A percentile compares a stretch with the other conserved stretches of the same genome.
Conservation (phyloP, 2,329 filamentous ascomycete species). For the Aspergillus sclerotialis region DNA sequence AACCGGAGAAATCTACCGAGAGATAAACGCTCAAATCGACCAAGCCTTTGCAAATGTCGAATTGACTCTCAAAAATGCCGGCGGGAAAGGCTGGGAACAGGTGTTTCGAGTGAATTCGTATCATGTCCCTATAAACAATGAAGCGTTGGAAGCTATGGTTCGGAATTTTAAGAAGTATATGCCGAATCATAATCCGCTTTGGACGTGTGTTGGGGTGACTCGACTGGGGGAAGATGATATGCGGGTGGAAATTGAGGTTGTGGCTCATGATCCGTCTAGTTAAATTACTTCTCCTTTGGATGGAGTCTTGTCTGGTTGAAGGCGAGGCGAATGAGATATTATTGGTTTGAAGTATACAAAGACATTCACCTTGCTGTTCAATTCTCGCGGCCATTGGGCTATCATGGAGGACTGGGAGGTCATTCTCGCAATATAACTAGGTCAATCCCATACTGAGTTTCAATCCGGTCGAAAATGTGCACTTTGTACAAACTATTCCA, state of each 20-base stretch:
- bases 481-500: too few relatives aligned
- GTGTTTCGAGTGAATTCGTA: conserved; percentile 46
- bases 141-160: conserved; percentile 35
- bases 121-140: conserved; percentile 37
- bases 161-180: conserved; percentile 45
- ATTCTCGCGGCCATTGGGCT: too few relatives aligned
- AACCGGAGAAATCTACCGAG: conserved; percentile 17
- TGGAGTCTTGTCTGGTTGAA: too few relatives aligned
- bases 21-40: conserved; percentile 43
- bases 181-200: conserved; percentile 47
- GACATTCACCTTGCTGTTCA: too few relatives aligned
- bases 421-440: too few relatives aligned
- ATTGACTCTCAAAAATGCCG: conserved; percentile 43
- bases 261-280: conserved; percentile 38
- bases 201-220: conserved; percentile 48
- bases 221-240: conserved; percentile 45
- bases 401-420: too few relatives aligned
- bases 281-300: too few relatives aligned
- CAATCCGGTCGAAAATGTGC: too few relatives aligned
- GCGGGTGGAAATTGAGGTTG: conserved; percentile 54
- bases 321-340: too few relatives aligned
- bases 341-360: too few relatives aligned
- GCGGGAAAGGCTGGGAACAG: conserved; percentile 43
- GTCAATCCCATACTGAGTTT: too few relatives aligned
- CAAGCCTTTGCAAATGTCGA: conserved; percentile 54